Evolutionary conservation across 108 stramenopile species (phyloP).

Genomic region (Cyclotella distinguenda): DNA sequence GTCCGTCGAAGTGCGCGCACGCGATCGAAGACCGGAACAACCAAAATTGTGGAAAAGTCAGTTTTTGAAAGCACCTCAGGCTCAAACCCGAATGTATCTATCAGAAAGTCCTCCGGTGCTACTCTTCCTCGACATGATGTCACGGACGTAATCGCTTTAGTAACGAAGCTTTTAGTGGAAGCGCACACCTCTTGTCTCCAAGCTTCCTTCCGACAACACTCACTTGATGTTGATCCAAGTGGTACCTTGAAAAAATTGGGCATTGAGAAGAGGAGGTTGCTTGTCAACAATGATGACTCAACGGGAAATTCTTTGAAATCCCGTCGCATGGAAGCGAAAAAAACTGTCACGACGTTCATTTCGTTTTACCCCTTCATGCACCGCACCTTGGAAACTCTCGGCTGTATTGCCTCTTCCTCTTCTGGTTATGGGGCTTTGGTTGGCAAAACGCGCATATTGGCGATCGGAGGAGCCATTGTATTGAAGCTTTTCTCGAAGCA

Average conservation of each 20-base stretch:
- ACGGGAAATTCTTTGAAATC: background rate
- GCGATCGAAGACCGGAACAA: slow-evolving; percentile 22
- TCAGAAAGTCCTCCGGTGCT: background rate
- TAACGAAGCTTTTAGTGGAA: slow-evolving; percentile 38
- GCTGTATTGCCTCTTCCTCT: slow-evolving; percentile 28
- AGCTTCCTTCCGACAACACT: slow-evolving; percentile 10
- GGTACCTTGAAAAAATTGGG: background rate
- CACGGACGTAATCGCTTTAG: slow-evolving; percentile 21
- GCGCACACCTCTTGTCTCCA: slow-evolving; percentile 18
- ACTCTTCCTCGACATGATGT: slow-evolving; percentile 38
- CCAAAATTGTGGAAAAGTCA: background rate
- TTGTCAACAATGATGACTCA: slow-evolving; percentile 38
- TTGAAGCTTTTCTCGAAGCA: slow-evolving; percentile 10
- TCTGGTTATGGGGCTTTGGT: slow-evolving; percentile 24
- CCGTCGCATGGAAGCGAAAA: slow-evolving; percentile 1
- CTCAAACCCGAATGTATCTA: slow-evolving; percentile 10
- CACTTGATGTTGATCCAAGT: background rate
- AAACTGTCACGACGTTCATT: background rate
- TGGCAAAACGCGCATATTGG: slow-evolving; percentile 24
- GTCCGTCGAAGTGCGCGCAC: slow-evolving; percentile 25
- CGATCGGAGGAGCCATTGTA: slow-evolving; percentile 39
- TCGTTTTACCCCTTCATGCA: slow-evolving; percentile 52
- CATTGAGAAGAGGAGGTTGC: background rate
- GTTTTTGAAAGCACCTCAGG: slow-evolving; percentile 3
- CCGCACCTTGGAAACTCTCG: slow-evolving; percentile 47